A percentile compares a stretch with the other conserved stretches of the same genome.
phyloP scores from a whole-genome alignment of 768 basidiomycete genomes.

The Tricholoma hemisulphureum region DNA sequence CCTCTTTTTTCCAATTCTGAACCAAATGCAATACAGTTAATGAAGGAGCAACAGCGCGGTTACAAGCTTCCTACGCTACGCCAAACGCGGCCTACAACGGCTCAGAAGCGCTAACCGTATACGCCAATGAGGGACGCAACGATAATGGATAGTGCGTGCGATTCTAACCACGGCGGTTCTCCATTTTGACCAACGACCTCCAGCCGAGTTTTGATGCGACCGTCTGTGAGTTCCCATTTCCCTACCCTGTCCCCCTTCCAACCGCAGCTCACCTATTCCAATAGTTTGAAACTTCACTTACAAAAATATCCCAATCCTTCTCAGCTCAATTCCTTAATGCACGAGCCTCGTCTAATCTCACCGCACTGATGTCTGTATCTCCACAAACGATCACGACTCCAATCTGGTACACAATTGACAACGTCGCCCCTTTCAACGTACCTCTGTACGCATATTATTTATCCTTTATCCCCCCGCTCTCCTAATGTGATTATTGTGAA shows the following conservation, averaged over 20 bases:
- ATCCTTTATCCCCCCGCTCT: not conserved
- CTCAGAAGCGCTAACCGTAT: not conserved
- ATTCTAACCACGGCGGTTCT: not conserved
- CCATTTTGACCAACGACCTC: not conserved
- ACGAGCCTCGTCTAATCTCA: constrained; percentile 12
- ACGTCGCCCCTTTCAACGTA: constrained; percentile 58
- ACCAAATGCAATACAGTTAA: not conserved
- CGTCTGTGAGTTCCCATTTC: not conserved
- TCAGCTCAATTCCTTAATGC: not conserved
- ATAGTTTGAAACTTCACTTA: not conserved
- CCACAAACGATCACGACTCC: constrained; percentile 52
- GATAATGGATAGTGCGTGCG: not conserved
- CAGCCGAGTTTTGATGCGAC: not conserved
- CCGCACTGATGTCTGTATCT: constrained; percentile 42
- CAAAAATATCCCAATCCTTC: not conserved
- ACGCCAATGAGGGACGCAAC: not conserved
- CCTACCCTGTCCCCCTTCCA: no score
- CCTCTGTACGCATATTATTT: constrained; percentile 48
- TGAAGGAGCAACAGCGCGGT: not conserved
- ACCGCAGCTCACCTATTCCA: not conserved
- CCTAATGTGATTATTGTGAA: not conserved
- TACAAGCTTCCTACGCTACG: not conserved
- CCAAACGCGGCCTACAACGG: not conserved
- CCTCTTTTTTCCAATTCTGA: not conserved
- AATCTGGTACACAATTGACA: constrained; percentile 45